Percentiles rank a stretch among this genome's conserved stretches.
Evolutionary conservation across 2,329 filamentous ascomycete genomes (phyloP).

Genomic region (Colletotrichum scovillei): DNA sequence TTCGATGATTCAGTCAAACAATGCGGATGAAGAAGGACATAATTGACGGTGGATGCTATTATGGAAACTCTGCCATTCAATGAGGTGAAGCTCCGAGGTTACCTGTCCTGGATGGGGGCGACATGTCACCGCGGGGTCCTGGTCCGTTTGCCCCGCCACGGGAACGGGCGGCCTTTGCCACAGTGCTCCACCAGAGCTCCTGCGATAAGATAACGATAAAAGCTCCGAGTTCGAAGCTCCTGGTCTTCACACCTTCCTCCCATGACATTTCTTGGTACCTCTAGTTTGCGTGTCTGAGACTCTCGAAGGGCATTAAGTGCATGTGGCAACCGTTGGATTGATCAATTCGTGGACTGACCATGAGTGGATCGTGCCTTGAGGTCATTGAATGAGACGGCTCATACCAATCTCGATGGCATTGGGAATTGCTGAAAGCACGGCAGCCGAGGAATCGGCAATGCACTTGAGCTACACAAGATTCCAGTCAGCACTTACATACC

Average conservation of each 20-base stretch:
- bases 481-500: constrained; percentile 4
- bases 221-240: neutral
- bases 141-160: neutral
- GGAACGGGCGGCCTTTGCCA: neutral
- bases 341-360: neutral
- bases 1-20: neutral
- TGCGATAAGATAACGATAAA: constrained; percentile 12
- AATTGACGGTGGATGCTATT: neutral
- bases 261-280: neutral
- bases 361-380: no score
- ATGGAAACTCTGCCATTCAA: neutral
- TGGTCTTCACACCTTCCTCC: neutral
- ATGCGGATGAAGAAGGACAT: no score
- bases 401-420: neutral
- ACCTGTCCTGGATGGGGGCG: no score
- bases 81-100: neutral
- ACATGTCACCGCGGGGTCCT: constrained; percentile 18
- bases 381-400: neutral
- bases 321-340: neutral
- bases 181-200: constrained; percentile 14
- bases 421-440: neutral
- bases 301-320: neutral
- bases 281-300: neutral
- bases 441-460: neutral
- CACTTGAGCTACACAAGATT: neutral